Evolutionary conservation across 768 basidiomycete genomes (phyloP), one percentile per base, ranked within the genome.

Genomic region (Phanerochaete sordida): DNA sequence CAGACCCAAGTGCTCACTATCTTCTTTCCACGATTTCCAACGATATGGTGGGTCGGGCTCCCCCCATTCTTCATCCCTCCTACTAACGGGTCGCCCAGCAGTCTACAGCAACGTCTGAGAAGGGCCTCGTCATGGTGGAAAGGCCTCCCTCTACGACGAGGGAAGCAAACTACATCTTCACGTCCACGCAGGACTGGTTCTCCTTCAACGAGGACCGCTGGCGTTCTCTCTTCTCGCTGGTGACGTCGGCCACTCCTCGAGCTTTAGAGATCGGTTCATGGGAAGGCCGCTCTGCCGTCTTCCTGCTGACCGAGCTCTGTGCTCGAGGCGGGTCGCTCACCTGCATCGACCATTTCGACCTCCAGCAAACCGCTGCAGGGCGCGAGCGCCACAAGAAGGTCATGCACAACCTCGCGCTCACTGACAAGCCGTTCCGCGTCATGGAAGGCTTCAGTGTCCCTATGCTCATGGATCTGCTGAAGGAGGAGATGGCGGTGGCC

Each of bases 211-310:
- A 76, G 50, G 67, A 74, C 0, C 65, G 68, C 4, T 85, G 84
- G 82, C 68, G 64, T 23, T n/a, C 58, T 13, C 71, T 81, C 37
- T 75, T 83, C 57, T 69, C 73, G 12, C 68, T 74, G 30, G 66
- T 84, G 57, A 28, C 30, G 1, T 70, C 79, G 16, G 45, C 70
- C 12, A 64, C 65, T 1, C 82, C 84, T 12, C 77, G 83, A 19
- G 77, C 72, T 1, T 77, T 85, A 15, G 84, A 84, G 66, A 81
- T 85, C 16, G 83, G 84, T 8, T 83, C 81, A 19, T 85, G 83
- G 82, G 84, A 85, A 68, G 84, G 83, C n/a, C 78, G 84, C 37
- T 86, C 84, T 0, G 84, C 81, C 24, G 77, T 83, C 26, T 85
- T 83, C 70, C 72, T 84, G 52, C 70, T 82, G 33, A 75, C 67